A percentile compares a stretch with the other conserved stretches of the same genome.
Conservation (phyloP, 139 green algal genomes). For the Chlorella sp. region DNA sequence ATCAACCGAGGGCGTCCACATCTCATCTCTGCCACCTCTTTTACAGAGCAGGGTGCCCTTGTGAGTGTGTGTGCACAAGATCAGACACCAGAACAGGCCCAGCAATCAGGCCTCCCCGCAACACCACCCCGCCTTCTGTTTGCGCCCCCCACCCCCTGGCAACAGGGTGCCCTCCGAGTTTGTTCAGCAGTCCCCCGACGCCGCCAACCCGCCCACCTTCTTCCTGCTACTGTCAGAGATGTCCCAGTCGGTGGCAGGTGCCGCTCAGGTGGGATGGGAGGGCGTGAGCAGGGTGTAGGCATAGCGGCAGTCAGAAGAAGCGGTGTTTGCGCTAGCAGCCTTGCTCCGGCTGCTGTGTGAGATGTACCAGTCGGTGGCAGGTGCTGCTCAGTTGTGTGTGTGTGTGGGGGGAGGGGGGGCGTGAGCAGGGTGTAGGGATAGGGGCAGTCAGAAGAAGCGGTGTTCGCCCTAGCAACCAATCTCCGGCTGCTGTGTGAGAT, state of each 20-base stretch:
- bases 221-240: constrained; percentile 85
- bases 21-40: no score
- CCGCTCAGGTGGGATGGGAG: constrained; percentile 11
- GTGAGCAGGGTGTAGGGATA: no score
- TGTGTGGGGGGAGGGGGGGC: neutral
- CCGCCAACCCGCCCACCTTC: constrained; percentile 93
- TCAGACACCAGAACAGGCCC: no score
- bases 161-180: constrained; percentile 90
- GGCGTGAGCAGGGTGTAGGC: neutral
- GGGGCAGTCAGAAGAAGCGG: neutral
- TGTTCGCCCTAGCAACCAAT: neutral
- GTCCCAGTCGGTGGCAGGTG: constrained; percentile 46
- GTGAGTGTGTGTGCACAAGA: no score
- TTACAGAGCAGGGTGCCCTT: no score
- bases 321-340: neutral
- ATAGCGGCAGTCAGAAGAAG: neutral
- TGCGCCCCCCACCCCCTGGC: neutral
- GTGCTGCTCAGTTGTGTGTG: constrained; percentile 23
- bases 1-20: no score
- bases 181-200: constrained; percentile 79
- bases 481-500: no score
- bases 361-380: constrained; percentile 9
- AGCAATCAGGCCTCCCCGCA: no score
- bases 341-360: no score
- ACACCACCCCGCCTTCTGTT: neutral